These are phyloP conservation scores for Kuraishia cidri DNA, from an alignment of 805 yeast genomes.

Conservation along the genomic window DNA sequence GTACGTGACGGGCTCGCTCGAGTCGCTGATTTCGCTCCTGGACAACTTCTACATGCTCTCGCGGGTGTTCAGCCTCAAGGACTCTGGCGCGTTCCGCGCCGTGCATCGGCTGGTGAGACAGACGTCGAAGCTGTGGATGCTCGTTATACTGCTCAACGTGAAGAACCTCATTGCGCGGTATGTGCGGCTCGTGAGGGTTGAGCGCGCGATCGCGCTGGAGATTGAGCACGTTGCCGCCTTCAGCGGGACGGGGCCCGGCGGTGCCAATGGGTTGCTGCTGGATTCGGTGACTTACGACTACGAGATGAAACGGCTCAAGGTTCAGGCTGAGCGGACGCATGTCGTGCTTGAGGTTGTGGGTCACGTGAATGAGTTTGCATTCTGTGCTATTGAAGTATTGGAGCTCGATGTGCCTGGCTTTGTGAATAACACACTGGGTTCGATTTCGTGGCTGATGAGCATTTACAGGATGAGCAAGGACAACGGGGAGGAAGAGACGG, in stretches of 20 bases:
- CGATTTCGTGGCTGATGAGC: constrained; percentile 19
- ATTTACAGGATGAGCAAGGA: constrained; percentile 17
- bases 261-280: constrained; percentile 3
- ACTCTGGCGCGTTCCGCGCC: constrained; percentile 3
- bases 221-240: constrained; percentile 3
- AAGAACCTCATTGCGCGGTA: constrained; percentile 13
- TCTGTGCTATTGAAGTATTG: constrained; percentile 16
- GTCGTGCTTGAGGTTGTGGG: constrained; percentile 17
- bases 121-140: constrained; percentile 16
- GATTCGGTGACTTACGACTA: constrained; percentile 1
- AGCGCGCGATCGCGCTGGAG: constrained; percentile 8
- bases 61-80: constrained; percentile 3
- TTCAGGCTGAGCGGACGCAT: constrained; percentile 15
- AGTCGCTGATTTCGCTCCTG: constrained; percentile 4
- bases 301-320: constrained; percentile 5
- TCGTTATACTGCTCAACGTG: constrained; percentile 17
- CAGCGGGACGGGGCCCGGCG: neutral
- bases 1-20: constrained; percentile 3
- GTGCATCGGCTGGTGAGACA: constrained; percentile 10
- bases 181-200: constrained; percentile 14
- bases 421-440: constrained; percentile 11
- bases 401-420: constrained; percentile 12
- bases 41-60: constrained; percentile 6
- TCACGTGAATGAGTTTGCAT: constrained; percentile 17
- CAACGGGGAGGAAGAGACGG: constrained; percentile 8